A percentile compares a stretch with the other conserved stretches of the same genome.
Conservation (phyloP, 345 rosid genomes). For the Gossypium sturtianum region DNA sequence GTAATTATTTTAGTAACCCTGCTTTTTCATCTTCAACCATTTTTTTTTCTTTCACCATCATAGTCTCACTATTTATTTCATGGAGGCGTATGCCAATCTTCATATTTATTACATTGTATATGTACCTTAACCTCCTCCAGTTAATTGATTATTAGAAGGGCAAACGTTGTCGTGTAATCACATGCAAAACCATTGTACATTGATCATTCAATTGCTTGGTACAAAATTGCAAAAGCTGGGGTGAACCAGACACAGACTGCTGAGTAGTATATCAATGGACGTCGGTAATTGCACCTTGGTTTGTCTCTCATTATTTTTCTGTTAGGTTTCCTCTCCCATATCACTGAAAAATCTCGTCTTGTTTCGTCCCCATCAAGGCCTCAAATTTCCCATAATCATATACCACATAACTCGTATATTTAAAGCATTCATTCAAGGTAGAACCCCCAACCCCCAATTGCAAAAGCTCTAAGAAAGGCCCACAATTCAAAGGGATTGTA, state of each 20-base stretch:
- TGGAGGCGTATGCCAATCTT: not conserved
- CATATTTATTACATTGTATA: not conserved
- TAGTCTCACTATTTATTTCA: not conserved
- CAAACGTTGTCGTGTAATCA: not conserved
- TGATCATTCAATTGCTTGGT: not conserved
- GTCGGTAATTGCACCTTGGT: not conserved
- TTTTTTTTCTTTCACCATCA: not conserved
- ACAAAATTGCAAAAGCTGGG: not conserved
- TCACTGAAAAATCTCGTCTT: not conserved
- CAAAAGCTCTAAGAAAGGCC: not conserved
- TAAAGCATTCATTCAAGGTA: not conserved
- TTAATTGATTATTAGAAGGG: not conserved
- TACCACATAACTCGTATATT: not conserved
- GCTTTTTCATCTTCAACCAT: not conserved
- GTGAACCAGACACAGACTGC: not conserved
- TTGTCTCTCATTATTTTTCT: not conserved
- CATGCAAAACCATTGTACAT: not conserved
- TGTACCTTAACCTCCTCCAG: not conserved
- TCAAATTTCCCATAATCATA: not conserved
- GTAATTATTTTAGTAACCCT: no score
- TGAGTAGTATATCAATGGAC: not conserved
- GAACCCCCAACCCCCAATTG: not conserved
- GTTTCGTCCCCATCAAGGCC: not conserved
- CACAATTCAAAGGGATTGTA: not conserved
- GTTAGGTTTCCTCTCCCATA: not conserved